Evolutionary conservation across 73 alveolate species (phyloP).

Genomic region (Paramecium tetraurelia): DNA sequence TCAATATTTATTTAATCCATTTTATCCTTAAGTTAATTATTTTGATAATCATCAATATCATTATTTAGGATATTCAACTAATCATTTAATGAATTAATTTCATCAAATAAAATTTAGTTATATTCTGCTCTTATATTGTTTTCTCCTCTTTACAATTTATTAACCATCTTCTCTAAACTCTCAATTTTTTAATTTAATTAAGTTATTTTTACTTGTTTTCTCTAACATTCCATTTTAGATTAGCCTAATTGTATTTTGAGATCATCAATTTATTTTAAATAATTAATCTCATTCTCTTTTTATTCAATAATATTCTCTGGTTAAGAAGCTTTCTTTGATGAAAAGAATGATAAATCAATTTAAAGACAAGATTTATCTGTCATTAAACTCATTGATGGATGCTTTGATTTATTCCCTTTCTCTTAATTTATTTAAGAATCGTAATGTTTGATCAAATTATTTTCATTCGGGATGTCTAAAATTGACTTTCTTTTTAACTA

Average conservation of each 20-base stretch:
- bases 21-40: neutral
- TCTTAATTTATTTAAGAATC: neutral
- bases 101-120: neutral
- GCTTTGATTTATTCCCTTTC: neutral
- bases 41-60: neutral
- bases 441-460: neutral
- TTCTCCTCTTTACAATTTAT: neutral
- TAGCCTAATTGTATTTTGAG: neutral
- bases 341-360: slow-evolving; percentile 4
- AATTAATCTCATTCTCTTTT: neutral
- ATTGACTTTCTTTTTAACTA: slow-evolving; percentile 10
- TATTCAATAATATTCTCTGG: neutral
- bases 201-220: neutral
- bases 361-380: neutral
- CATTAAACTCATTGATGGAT: neutral
- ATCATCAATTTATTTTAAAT: neutral
- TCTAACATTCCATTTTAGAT: slow-evolving; percentile 16
- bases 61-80: neutral
- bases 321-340: slow-evolving; percentile 20
- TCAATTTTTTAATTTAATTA: neutral
- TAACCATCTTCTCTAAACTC: neutral
- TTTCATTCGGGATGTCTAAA: slow-evolving; percentile 55
- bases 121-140: neutral
- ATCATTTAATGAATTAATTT: neutral
- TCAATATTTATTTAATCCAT: neutral